Evolutionary conservation across 2,329 filamentous ascomycete species (phyloP), one percentile per base, ranked within the genome.

Genomic region (Neonectria sp.): DNA sequence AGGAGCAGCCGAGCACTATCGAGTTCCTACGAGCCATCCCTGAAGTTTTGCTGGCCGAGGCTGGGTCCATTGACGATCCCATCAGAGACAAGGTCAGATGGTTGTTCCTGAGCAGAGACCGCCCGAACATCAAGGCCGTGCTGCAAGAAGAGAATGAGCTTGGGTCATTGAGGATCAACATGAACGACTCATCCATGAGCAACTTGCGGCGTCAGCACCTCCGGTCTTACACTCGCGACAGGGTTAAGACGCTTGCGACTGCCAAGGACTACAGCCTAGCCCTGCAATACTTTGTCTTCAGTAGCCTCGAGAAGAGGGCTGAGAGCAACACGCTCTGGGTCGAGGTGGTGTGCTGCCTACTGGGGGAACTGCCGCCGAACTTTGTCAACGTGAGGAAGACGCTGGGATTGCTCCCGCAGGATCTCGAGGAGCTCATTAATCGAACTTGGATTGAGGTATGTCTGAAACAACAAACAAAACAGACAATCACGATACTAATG

Each of bases 51-150:
- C 40, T 53, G 15, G 25, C 31, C 4, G 61, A 64, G 13, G 12
- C 46, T 13, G 55, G 27, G 6, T 37, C 35, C 13, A 35, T 52
- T 8, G 61, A 64, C 8, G 61, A 64, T 9, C 46, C 61, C 0
- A 24, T 59, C 3, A 45, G 61, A 37, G 61, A 64, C 1, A 64
- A 55, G 49, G 78, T 75, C 1, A 75, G 79, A 60, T 83, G 81
- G 81, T 72, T 82, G 29, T 77, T 82, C 51, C 82, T 81, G 0
- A 82, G 81, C 59, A 74, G 80, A 61, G 62, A 65, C 48, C 65
- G 65, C n/a, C 13, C 62, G 17, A 46, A 65, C n/a, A 48, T 68
- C 51, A 56, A 53, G 21, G 35, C 25, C 33, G 61, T 55, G n/a
- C 57, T 68, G 27, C 56, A 61, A 13, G 62, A 56, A 21, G 52